These are phyloP conservation scores for Tetrahymena elliotti DNA, from an alignment of 73 alveolate genomes.

Conservation along the genomic window DNA sequence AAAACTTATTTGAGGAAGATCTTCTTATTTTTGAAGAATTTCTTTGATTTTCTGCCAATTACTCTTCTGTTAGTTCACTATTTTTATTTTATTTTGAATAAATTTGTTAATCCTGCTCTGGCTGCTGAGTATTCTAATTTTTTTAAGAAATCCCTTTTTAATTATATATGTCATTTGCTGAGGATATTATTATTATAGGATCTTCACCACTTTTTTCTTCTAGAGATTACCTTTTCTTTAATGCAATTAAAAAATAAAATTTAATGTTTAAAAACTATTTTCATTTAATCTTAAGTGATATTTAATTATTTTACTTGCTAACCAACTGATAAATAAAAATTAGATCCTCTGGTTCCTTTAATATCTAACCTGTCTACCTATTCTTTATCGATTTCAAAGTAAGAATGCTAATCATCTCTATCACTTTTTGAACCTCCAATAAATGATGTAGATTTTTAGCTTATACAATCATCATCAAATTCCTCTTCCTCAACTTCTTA, in stretches of 20 bases:
- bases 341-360: not conserved
- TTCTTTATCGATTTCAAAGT: not conserved
- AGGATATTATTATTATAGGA: not conserved
- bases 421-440: not conserved
- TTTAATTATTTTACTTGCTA: not conserved
- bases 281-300: too few species aligned
- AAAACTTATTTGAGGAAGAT: not conserved
- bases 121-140: not conserved
- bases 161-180: not conserved
- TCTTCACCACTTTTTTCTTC: not conserved
- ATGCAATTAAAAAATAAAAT: too few species aligned
- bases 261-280: too few species aligned
- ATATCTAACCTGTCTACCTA: not conserved
- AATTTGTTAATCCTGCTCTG: not conserved
- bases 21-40: not conserved
- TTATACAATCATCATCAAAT: not conserved
- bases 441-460: not conserved
- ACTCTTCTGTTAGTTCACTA: not conserved
- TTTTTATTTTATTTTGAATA: too few species aligned
- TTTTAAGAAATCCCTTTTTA: not conserved
- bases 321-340: not conserved
- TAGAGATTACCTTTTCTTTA: not conserved
- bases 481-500: not conserved
- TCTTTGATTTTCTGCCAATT: not conserved
- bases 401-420: not conserved